phyloP scores from a whole-genome alignment of 108 stramenopile genomes.

The Cyclotella kingstonii region DNA sequence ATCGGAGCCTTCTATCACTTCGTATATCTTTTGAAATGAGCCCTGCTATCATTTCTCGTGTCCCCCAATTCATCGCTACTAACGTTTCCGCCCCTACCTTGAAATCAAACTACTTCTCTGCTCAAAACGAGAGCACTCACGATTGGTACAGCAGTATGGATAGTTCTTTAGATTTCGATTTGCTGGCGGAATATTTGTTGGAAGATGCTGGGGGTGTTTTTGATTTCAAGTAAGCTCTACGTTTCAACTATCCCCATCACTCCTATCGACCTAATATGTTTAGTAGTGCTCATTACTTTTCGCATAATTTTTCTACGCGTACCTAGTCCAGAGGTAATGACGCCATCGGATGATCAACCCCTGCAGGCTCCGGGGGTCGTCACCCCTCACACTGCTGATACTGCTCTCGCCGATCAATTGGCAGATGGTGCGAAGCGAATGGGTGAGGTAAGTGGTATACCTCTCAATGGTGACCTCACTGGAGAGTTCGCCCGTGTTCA shows the following conservation, averaged over 20 bases:
- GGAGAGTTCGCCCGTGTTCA: conserved; percentile 35
- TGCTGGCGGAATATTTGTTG: conserved; percentile 82
- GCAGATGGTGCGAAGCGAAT: conserved; percentile 22
- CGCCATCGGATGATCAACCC: neutral
- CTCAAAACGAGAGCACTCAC: conserved; percentile 4
- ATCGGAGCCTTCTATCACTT: neutral
- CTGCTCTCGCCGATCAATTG: conserved; percentile 27
- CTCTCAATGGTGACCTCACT: conserved; percentile 22
- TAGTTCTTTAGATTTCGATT: conserved; percentile 73
- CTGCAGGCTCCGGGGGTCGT: conserved; percentile 24
- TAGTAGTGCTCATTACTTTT: too few relatives aligned
- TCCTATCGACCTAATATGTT: neutral
- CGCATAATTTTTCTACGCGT: conserved; percentile 1
- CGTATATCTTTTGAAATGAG: conserved; percentile 8
- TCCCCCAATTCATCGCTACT: neutral
- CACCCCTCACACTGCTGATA: conserved; percentile 33
- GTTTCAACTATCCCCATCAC: too few relatives aligned
- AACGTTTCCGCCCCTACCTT: neutral
- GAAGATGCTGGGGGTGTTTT: conserved; percentile 64
- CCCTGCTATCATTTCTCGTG: conserved; percentile 10
- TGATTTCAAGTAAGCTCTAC: conserved; percentile 65
- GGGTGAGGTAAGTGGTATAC: conserved; percentile 8
- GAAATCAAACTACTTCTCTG: conserved; percentile 4
- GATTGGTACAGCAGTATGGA: conserved; percentile 21
- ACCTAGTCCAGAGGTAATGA: conserved; percentile 1